Evolutionary conservation across 2,329 filamentous ascomycete genomes (phyloP), one percentile per base, ranked within the genome.

Genomic region (Fonsecaea multimorphosa): DNA sequence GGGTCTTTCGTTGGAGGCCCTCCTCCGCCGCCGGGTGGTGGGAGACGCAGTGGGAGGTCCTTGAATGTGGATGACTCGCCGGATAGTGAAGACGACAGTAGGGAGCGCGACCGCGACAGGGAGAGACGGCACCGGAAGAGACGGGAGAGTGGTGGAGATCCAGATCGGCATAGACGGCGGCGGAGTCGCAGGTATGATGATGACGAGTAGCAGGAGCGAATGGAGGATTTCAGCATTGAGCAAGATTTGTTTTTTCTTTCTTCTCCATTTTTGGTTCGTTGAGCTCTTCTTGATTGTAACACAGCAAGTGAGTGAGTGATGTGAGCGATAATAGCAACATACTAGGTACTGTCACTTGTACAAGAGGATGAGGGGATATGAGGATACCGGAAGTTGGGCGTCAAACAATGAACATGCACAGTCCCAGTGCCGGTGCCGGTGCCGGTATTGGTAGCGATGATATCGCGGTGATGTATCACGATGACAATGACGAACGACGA

Each of bases 141-240:
- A 32, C 36, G 60, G 16, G 66, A 68, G n/a, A 57, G 55, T 34
- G 58, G 66, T n/a, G 66, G 66, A 24, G 66, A 63, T 53, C 59
- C 59, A 16, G 66, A 68, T 19, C 29, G 61, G 16, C 59, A 65
- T 40, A 36, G 63, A 55, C 55, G 63, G 38, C 36, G 66, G 29
- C 61, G 58, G 22, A 68, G 66, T 64, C 63, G 63, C 46, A 40
- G 57, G 22, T 64, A 68, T 27, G 60, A 66, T 14, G 66, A 68
- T 16, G 62, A 64, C 27, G 58, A 60, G n/a, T 32, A 60, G 29
- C 32, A n/a, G n/a, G 19, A 49, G 3, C n/a, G 22, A 52, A 52
- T n/a, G n/a, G n/a, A n/a, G n/a, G n/a, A n/a, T n/a, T 27, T 53
- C 22, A 53, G 16, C 11, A 31, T 31, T 44, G 38, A 40, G 44